Conservation (phyloP, 345 rosid genomes). For the Orychophragmus violaceus region DNA sequence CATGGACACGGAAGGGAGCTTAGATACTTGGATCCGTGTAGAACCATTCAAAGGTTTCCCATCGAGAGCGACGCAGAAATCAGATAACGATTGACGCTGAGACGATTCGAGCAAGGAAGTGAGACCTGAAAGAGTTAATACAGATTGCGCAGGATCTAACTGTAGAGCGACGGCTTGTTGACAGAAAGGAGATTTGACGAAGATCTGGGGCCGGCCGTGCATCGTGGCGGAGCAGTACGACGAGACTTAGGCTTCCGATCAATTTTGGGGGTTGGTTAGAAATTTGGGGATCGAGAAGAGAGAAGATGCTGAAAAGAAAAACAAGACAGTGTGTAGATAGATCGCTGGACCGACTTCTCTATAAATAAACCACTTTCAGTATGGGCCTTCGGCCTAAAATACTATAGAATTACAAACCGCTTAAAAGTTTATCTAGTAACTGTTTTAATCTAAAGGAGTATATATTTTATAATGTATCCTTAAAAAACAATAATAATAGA, state of each 20-base stretch:
- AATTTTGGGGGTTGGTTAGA: conserved; percentile 3
- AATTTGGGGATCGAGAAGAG: not conserved
- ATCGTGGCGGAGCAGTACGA: not conserved
- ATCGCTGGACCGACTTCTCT: conserved; percentile 1
- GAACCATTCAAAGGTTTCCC: conserved; percentile 53
- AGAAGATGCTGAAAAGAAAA: not conserved
- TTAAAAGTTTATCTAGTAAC: conserved; percentile 44
- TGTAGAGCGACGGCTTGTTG: conserved; percentile 33
- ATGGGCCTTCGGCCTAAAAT: not conserved
- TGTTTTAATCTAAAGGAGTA: no score
- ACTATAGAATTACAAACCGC: not conserved
- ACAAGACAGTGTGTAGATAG: rapidly evolving
- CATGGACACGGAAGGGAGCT: conserved; percentile 51
- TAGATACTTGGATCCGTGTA: conserved; percentile 34
- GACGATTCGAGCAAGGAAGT: conserved; percentile 23
- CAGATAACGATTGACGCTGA: conserved; percentile 20
- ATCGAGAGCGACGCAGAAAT: conserved; percentile 48
- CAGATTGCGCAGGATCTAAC: conserved; percentile 36
- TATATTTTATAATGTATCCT: no score
- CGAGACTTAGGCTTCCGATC: conserved; percentile 19
- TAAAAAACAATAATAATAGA: no score
- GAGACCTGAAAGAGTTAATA: conserved; percentile 39
- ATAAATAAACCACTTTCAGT: not conserved
- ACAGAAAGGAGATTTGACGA: conserved; percentile 40
- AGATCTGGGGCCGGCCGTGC: conserved; percentile 33